phyloP scores from a whole-genome alignment of 176 grass and related monocot species.

The Poa pratensis region DNA sequence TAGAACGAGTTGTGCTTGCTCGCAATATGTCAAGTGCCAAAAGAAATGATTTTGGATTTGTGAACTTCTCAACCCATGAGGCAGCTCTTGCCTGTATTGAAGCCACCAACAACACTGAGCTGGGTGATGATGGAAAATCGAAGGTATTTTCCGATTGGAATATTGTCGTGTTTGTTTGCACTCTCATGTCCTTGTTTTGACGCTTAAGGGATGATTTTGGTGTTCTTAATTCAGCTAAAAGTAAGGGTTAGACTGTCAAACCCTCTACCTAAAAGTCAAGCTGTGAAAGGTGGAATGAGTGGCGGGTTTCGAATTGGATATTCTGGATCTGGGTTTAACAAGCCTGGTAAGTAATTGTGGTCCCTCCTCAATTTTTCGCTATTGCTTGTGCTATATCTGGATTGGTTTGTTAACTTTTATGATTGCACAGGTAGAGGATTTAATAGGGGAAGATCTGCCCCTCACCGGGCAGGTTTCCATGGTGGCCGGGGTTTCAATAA shows the following conservation, averaged over 20 bases:
- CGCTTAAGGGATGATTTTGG: background rate
- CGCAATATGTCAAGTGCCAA: constrained; percentile 81
- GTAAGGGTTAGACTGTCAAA: constrained; percentile 65
- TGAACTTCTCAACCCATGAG: constrained; percentile 74
- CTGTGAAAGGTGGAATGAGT: constrained; percentile 66
- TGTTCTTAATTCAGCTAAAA: constrained; percentile 48
- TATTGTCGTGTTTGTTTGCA: background rate
- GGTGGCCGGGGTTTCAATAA: constrained; percentile 45
- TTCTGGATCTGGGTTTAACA: constrained; percentile 48
- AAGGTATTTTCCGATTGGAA: constrained; percentile 53
- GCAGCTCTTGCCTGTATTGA: constrained; percentile 68
- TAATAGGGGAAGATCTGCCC: constrained; percentile 50
- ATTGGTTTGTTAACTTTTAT: background rate
- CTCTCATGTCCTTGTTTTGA: background rate
- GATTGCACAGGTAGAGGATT: constrained; percentile 53
- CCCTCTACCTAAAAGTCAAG: constrained; percentile 61
- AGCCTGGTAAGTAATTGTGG: constrained; percentile 43
- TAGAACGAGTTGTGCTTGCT: constrained; percentile 77
- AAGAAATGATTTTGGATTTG: constrained; percentile 86
- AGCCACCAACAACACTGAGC: constrained; percentile 58
- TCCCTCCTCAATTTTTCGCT: background rate
- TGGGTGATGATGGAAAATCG: constrained; percentile 62
- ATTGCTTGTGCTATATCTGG: constrained; percentile 15
- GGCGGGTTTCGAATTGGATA: constrained; percentile 60
- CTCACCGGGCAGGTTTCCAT: constrained; percentile 49